These are phyloP conservation scores for Claviceps cyperi DNA, from an alignment of 2,329 filamentous ascomycete species.

Conservation along the genomic window DNA sequence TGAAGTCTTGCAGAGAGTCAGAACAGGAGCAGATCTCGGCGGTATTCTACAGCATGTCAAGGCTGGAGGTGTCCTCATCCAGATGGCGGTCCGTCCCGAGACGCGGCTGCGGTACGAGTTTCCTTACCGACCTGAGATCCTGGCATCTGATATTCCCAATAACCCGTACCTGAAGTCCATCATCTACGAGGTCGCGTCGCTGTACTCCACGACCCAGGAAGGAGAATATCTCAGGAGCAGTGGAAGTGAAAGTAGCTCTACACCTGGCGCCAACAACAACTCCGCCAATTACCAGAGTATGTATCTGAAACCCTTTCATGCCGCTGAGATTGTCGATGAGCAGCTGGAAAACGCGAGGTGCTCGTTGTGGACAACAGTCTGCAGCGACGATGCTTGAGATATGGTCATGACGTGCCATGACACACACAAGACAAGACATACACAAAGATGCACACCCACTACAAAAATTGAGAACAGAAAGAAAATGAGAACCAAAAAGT, in stretches of 20 bases:
- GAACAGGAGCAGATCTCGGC: conserved; percentile 17
- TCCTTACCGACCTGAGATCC: conserved; percentile 17
- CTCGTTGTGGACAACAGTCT: conserved; percentile 23
- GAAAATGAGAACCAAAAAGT: background rate
- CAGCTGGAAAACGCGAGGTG: conserved; percentile 15
- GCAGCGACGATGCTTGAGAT: conserved; percentile 14
- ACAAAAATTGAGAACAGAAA: background rate
- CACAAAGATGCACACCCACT: background rate
- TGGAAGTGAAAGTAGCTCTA: background rate
- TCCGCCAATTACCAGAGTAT: conserved; percentile 7
- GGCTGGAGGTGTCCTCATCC: conserved; percentile 22
- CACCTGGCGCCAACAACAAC: background rate
- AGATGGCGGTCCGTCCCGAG: conserved; percentile 23
- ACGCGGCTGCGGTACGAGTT: conserved; percentile 25
- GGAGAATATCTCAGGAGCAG: background rate
- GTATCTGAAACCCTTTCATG: conserved; percentile 23
- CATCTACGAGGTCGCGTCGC: conserved; percentile 12
- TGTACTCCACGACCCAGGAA: conserved; percentile 1
- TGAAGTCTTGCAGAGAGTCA: conserved; percentile 20
- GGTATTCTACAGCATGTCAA: conserved; percentile 20
- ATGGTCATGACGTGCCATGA: background rate
- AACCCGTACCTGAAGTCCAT: conserved; percentile 15
- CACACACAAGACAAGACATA: background rate
- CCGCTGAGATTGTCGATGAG: conserved; percentile 20
- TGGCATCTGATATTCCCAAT: conserved; percentile 3